Conservation (phyloP, 305 asterid species). For the Fraxinus platypoda region DNA sequence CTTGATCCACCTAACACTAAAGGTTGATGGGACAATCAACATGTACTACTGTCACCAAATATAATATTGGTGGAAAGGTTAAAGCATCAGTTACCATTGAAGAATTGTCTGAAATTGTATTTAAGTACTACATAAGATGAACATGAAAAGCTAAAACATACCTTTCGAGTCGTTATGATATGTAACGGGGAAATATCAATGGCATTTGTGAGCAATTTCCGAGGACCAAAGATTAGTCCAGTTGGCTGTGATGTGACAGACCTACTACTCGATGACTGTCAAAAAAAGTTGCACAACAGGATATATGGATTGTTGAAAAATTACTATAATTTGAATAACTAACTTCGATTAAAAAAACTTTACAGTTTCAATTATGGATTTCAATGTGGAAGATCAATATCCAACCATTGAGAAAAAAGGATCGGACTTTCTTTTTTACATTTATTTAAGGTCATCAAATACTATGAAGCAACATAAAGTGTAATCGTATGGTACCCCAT, state of each 20-base stretch:
- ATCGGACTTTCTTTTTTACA: not conserved
- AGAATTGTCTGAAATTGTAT: not conserved
- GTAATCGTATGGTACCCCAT: not conserved
- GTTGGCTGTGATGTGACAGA: slow-evolving; percentile 25
- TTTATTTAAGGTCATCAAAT: not conserved
- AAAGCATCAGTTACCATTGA: not conserved
- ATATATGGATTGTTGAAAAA: slow-evolving; percentile 17
- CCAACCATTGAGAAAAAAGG: not conserved
- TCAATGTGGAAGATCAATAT: not conserved
- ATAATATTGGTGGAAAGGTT: not conserved
- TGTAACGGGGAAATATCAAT: slow-evolving; percentile 23
- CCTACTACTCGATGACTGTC: slow-evolving; percentile 40
- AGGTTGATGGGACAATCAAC: slow-evolving; percentile 6
- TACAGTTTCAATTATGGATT: not conserved
- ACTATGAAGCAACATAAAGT: not conserved
- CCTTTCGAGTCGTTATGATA: slow-evolving; percentile 38
- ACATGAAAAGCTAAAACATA: slow-evolving; percentile 34
- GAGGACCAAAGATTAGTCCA: slow-evolving; percentile 28
- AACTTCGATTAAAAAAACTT: not conserved
- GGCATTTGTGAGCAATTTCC: slow-evolving; percentile 19
- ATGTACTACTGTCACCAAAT: not conserved
- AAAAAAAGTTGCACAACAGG: slow-evolving; percentile 22
- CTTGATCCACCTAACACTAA: not conserved
- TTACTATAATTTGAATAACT: not conserved
- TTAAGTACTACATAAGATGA: slow-evolving; percentile 9